phyloP scores from a whole-genome alignment of 305 asterid species.

The Fraxinus velutina region DNA sequence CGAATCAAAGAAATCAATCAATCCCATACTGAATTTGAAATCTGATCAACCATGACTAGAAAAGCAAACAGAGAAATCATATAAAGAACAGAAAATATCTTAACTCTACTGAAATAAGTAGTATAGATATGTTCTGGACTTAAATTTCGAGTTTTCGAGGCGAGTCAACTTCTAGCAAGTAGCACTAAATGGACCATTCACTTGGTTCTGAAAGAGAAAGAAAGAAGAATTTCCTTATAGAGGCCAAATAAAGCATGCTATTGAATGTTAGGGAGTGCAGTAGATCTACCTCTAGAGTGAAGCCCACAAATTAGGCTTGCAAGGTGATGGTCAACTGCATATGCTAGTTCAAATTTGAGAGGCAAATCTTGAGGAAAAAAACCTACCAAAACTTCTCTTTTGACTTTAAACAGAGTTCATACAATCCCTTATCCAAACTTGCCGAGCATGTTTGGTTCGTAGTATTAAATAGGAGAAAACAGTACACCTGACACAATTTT shows the following conservation, averaged over 20 bases:
- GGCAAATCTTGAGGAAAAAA: not conserved
- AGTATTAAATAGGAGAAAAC: not conserved
- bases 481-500: not conserved
- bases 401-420: slow-evolving; percentile 13
- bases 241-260: slow-evolving; percentile 30
- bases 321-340: slow-evolving; percentile 1
- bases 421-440: not conserved
- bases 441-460: not conserved
- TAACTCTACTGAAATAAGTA: not conserved
- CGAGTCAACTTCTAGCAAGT: not conserved
- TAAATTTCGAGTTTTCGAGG: not conserved
- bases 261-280: slow-evolving; percentile 3
- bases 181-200: not conserved
- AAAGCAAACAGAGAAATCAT: not conserved
- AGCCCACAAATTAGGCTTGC: slow-evolving; percentile 26
- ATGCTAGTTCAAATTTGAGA: not conserved
- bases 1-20: not conserved
- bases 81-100: not conserved
- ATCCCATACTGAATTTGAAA: not conserved
- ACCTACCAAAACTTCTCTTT: not conserved
- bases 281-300: slow-evolving; percentile 25
- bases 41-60: not conserved
- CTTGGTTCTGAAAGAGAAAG: not conserved
- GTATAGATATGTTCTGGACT: not conserved
- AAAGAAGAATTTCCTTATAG: not conserved